These are phyloP conservation scores for Zoysia japonica DNA, from an alignment of 176 grass and related monocot species.

Conservation along the genomic window DNA sequence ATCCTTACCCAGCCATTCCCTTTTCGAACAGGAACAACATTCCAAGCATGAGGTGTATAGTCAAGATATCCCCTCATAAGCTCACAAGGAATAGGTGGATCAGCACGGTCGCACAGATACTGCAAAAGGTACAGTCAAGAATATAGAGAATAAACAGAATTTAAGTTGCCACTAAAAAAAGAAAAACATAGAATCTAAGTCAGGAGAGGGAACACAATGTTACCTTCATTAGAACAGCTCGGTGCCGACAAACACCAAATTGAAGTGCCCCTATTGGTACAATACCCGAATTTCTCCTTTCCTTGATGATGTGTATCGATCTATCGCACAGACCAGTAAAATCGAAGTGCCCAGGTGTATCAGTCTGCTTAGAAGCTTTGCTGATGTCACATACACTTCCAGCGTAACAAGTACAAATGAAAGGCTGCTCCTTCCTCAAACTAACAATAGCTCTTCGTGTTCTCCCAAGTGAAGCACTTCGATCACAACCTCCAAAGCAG, in stretches of 20 bases:
- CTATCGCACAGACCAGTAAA: slow-evolving; percentile 64
- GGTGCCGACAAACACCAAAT: slow-evolving; percentile 94
- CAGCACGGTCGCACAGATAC: slow-evolving; percentile 91
- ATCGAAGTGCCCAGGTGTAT: slow-evolving; percentile 43
- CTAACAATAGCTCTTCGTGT: slow-evolving; percentile 68
- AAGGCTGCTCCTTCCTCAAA: slow-evolving; percentile 85
- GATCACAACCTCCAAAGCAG: slow-evolving; percentile 95
- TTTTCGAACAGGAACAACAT: slow-evolving; percentile 82
- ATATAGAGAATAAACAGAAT: slow-evolving; percentile 21
- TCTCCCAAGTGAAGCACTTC: slow-evolving; percentile 70
- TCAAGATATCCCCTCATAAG: slow-evolving; percentile 96
- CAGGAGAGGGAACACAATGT: background rate
- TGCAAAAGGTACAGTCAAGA: slow-evolving; percentile 43
- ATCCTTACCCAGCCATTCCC: slow-evolving; percentile 68
- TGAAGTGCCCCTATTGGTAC: slow-evolving; percentile 85
- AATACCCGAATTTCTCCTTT: slow-evolving; percentile 79
- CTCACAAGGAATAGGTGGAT: slow-evolving; percentile 95
- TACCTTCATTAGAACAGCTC: slow-evolving; percentile 99
- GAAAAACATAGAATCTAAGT: slow-evolving; percentile 11
- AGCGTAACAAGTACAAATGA: slow-evolving; percentile 84
- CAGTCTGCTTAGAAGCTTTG: slow-evolving; percentile 41
- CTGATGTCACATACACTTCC: slow-evolving; percentile 45
- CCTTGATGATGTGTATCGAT: slow-evolving; percentile 83
- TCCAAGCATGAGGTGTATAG: slow-evolving; percentile 97
- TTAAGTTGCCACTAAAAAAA: background rate